Conservation (phyloP, 140 eudicot genomes). For the Senecio squalidus region DNA sequence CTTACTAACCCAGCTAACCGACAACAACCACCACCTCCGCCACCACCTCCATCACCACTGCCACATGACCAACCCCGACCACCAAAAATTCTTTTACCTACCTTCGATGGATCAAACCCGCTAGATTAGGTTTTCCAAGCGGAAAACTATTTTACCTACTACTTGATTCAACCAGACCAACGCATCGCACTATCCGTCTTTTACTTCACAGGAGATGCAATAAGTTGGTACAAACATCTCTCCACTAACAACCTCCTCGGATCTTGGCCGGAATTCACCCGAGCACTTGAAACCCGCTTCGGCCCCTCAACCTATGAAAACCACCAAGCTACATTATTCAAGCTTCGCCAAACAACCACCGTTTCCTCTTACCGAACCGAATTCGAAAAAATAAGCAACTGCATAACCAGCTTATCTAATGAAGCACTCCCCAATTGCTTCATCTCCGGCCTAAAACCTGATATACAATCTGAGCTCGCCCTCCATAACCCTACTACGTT, state of each 20-base stretch:
- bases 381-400: too few species aligned
- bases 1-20: background rate
- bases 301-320: background rate
- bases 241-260: background rate
- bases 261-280: background rate
- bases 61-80: background rate
- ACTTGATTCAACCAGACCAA: background rate
- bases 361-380: background rate
- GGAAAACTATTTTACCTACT: background rate
- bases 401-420: background rate
- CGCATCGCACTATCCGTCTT: background rate
- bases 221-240: too few species aligned
- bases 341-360: background rate
- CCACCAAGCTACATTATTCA: background rate
- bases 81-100: background rate
- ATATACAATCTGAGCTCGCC: background rate
- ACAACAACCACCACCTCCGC: background rate
- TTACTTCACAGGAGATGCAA: too few species aligned
- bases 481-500: background rate
- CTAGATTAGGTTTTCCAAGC: conserved; percentile 3
- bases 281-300: background rate
- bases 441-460: background rate
- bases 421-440: background rate
- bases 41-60: background rate
- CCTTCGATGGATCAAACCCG: background rate